Evolutionary conservation across 2,329 filamentous ascomycete genomes (phyloP).

Genomic region (Tolypocladium cylindrosporum): DNA sequence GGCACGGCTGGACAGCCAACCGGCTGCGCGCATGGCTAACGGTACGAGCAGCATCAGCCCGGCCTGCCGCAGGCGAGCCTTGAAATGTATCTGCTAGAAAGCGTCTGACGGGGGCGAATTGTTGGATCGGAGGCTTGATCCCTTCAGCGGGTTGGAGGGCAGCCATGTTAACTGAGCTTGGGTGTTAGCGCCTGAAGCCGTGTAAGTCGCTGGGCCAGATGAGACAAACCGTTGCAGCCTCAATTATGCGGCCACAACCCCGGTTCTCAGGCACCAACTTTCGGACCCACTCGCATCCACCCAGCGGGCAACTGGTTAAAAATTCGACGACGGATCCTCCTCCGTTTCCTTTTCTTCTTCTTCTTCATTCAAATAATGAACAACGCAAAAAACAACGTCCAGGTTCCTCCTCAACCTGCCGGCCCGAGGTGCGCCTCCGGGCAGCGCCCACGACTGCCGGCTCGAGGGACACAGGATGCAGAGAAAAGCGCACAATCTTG

Average conservation of each 20-base stretch:
- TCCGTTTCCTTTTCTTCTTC: conserved; percentile 16
- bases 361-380: conserved; percentile 28
- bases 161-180: background rate
- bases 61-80: too few species aligned
- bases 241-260: background rate
- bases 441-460: conserved; percentile 36
- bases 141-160: background rate
- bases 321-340: conserved; percentile 3
- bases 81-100: too few species aligned
- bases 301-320: background rate
- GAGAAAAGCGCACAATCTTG: conserved; percentile 48
- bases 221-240: background rate
- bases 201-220: background rate
- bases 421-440: conserved; percentile 35
- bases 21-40: too few species aligned
- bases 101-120: too few species aligned
- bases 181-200: background rate
- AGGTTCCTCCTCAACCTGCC: conserved; percentile 20
- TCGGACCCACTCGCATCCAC: background rate
- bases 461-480: conserved; percentile 38
- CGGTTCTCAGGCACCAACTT: background rate
- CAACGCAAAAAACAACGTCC: conserved; percentile 38
- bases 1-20: too few species aligned
- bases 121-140: too few species aligned
- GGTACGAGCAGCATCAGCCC: too few species aligned